Percentiles rank a stretch among this genome's conserved stretches.
These are phyloP conservation scores for Penicillium sp. DNA, from an alignment of 2,329 filamentous ascomycete genomes.

Conservation along the genomic window DNA sequence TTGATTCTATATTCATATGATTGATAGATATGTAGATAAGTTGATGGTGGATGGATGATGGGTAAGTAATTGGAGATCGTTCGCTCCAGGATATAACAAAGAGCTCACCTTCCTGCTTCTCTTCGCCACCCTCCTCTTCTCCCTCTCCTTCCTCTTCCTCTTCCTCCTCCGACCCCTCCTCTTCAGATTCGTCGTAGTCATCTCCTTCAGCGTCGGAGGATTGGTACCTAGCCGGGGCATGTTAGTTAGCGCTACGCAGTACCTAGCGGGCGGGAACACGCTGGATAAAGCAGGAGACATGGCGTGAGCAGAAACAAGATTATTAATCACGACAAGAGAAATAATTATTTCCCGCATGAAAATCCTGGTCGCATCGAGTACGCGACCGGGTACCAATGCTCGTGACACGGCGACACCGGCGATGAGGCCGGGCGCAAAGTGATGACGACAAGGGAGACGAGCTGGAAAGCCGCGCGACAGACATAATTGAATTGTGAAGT, in stretches of 20 bases:
- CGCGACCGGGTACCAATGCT: constrained; percentile 1
- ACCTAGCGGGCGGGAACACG: background rate
- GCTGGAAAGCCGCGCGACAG: background rate
- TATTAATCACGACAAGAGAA: background rate
- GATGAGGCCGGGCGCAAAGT: constrained; percentile 6
- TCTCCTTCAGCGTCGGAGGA: constrained; percentile 14
- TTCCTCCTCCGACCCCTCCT: constrained; percentile 12
- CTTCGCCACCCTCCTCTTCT: constrained; percentile 25
- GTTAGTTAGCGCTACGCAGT: background rate
- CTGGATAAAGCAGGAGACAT: background rate
- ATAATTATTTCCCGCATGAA: background rate
- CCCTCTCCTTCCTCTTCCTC: constrained; percentile 14
- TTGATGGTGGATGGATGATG: background rate
- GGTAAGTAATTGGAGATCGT: background rate
- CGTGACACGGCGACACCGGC: background rate
- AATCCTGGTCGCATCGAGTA: constrained; percentile 1
- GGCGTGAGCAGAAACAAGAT: background rate
- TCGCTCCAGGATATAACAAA: background rate
- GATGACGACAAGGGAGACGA: constrained; percentile 1
- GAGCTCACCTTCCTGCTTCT: constrained; percentile 28
- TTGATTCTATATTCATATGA: background rate
- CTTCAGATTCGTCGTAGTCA: constrained; percentile 48
- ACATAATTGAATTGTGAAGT: background rate
- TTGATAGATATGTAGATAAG: background rate
- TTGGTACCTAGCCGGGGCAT: constrained; percentile 12